A percentile compares a stretch with the other conserved stretches of the same genome.
These are phyloP conservation scores for Cyclocybe cylindracea DNA, from an alignment of 768 basidiomycete genomes.

Conservation along the genomic window DNA sequence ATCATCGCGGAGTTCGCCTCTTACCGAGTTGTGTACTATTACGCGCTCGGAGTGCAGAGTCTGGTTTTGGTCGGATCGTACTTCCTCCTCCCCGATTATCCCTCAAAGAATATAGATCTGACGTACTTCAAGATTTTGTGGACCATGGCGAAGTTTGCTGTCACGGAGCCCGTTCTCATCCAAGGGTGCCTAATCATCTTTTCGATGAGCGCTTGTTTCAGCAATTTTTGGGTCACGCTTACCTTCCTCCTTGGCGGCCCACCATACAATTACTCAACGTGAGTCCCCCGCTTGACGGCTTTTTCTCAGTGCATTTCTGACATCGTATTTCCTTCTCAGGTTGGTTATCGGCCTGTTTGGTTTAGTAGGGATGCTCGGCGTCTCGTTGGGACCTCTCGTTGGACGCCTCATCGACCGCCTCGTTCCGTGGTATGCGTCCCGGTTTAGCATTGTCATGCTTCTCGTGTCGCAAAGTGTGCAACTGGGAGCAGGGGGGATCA, in stretches of 20 bases:
- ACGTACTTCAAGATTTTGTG: constrained; percentile 69
- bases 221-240: constrained; percentile 69
- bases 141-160: constrained; percentile 75
- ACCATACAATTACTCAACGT: constrained; percentile 79
- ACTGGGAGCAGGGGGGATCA: constrained; percentile 67
- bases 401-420: constrained; percentile 71
- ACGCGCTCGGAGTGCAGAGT: constrained; percentile 71
- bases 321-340: constrained; percentile 21
- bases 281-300: constrained; percentile 20
- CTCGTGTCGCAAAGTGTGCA: constrained; percentile 62
- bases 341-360: constrained; percentile 73
- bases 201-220: constrained; percentile 59
- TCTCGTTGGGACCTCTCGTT: constrained; percentile 65
- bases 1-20: constrained; percentile 70
- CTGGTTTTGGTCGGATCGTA: constrained; percentile 61
- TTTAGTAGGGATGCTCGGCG: constrained; percentile 71
- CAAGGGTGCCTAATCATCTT: constrained; percentile 67
- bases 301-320: neutral
- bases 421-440: constrained; percentile 76
- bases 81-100: constrained; percentile 78
- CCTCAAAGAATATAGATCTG: constrained; percentile 65
- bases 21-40: constrained; percentile 79
- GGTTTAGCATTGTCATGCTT: constrained; percentile 51
- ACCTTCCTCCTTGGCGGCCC: constrained; percentile 79
- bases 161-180: constrained; percentile 78